Evolutionary conservation across 1,284 basidiomycete species (phyloP), one percentile per base, ranked within the genome.

Genomic region (Papiliotrema nemorosa): DNA sequence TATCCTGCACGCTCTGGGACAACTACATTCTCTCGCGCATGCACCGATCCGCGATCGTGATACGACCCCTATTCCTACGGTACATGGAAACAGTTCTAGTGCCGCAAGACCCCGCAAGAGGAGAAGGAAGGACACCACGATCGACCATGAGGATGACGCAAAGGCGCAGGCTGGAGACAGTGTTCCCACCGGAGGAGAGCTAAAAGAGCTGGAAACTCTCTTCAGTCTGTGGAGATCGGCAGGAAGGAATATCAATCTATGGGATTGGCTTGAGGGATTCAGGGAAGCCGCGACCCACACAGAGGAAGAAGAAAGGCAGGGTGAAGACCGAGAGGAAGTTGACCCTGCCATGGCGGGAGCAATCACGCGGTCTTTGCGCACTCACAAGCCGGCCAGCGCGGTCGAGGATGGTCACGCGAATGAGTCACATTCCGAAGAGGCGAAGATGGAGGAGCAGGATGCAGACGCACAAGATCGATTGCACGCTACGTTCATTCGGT

Each of bases 251-350:
- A 61, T 73, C 44, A 73, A 70, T 49, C 60, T 73, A 2, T 73
- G 69, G 69, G 70, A 73, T 44, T 73, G 70, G 70, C 57, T 73
- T 2, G 62, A 70, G 27, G 69, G 65, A 0, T 73, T 68, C 53
- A 52, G 63, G 29, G 48, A 36, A 2, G 47, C 48, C 3, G 49
- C 63, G 53, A 38, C 47, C 29, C 21, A 33, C 20, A 45, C 42
- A 25, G 21, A 46, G 44, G 18, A 40, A 22, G 39, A 31, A 39
- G 9, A 25, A 50, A 37, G 31, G 10, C 31, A 39, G 37, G 37
- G 10, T n/a, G 21, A 39, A 18, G 14, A 9, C n/a, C n/a, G n/a
- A n/a, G n/a, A n/a, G n/a, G n/a, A n/a, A n/a, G n/a, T 14, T 14
- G 29, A 14, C 7, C 12, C 39, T 22, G 22, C 20, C 20, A n/a